Evolutionary conservation across 805 yeast species (phyloP).

Genomic region (Hanseniaspora vineae): DNA sequence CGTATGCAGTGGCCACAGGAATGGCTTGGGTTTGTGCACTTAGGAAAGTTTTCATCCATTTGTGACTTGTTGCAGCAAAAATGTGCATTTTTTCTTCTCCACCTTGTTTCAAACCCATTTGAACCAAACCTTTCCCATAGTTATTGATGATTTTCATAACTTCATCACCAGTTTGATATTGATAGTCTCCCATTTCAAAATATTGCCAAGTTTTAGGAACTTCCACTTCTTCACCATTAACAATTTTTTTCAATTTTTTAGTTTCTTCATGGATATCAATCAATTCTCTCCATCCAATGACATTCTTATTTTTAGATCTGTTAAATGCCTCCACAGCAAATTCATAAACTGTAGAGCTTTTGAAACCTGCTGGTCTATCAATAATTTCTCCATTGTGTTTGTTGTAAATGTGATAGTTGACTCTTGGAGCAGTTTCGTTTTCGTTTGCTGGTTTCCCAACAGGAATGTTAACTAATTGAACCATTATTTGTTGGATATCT

Average conservation of each 20-base stretch:
- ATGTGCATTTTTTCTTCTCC: conserved; percentile 58
- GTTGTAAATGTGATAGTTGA: conserved; percentile 31
- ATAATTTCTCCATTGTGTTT: conserved; percentile 37
- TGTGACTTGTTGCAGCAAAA: conserved; percentile 76
- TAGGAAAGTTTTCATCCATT: conserved; percentile 81
- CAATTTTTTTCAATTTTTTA: conserved; percentile 56
- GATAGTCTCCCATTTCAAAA: conserved; percentile 67
- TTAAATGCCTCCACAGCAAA: conserved; percentile 48
- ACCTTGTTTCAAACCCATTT: conserved; percentile 56
- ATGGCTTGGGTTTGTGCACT: conserved; percentile 70
- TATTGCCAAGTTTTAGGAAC: conserved; percentile 81
- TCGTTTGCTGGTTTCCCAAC: conserved; percentile 55
- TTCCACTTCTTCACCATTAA: conserved; percentile 61
- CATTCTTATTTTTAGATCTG: conserved; percentile 38
- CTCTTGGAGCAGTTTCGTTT: conserved; percentile 77
- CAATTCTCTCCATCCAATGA: conserved; percentile 71
- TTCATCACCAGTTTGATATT: conserved; percentile 49
- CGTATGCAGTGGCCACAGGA: conserved; percentile 91
- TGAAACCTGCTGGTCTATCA: conserved; percentile 48
- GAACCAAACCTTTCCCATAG: conserved; percentile 64
- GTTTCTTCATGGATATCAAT: conserved; percentile 63
- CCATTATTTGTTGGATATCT: background rate
- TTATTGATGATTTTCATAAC: conserved; percentile 35
- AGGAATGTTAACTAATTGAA: conserved; percentile 27
- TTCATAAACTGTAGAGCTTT: conserved; percentile 59